phyloP scores from a whole-genome alignment of 1,139 yeast genomes.

The Nakaseomyces delphensis region DNA sequence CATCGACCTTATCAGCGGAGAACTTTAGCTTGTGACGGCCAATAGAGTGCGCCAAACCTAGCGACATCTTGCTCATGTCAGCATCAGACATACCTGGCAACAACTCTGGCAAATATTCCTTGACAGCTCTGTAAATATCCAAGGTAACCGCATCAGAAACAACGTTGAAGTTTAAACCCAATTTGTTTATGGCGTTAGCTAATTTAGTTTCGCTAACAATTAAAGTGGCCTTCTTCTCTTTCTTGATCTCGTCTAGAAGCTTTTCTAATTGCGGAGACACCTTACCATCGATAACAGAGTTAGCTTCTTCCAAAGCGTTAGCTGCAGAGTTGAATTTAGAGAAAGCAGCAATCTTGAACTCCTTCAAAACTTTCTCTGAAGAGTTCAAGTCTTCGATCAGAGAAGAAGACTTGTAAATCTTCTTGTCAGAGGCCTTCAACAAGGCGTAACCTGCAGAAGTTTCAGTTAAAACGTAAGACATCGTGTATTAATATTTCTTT shows the following conservation, averaged over 20 bases:
- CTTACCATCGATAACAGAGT: conserved; percentile 84
- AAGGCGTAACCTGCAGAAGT: conserved; percentile 98
- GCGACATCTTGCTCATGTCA: conserved; percentile 85
- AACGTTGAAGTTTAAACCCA: conserved; percentile 79
- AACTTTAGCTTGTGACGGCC: conserved; percentile 97
- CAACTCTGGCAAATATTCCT: conserved; percentile 86
- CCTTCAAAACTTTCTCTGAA: conserved; percentile 69
- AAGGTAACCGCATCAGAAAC: conserved; percentile 91
- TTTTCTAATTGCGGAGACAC: conserved; percentile 77
- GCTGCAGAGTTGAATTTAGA: conserved; percentile 93
- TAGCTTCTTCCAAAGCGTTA: conserved; percentile 91
- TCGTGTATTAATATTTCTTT: conserved; percentile 24
- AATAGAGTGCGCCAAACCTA: conserved; percentile 94
- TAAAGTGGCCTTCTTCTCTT: conserved; percentile 82
- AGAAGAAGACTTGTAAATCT: conserved; percentile 77
- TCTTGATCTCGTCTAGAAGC: conserved; percentile 69
- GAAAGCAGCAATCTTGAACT: conserved; percentile 87
- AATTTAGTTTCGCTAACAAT: conserved; percentile 92
- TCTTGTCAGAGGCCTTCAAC: conserved; percentile 94
- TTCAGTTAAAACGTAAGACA: conserved; percentile 95
- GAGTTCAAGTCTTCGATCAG: conserved; percentile 71
- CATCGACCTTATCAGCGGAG: conserved; percentile 95
- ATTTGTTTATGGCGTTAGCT: conserved; percentile 91
- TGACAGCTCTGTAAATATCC: conserved; percentile 90
- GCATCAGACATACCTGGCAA: conserved; percentile 86